These are phyloP conservation scores for Aaosphaeria arxii DNA, from an alignment of 2,329 filamentous ascomycete genomes.

Conservation along the genomic window DNA sequence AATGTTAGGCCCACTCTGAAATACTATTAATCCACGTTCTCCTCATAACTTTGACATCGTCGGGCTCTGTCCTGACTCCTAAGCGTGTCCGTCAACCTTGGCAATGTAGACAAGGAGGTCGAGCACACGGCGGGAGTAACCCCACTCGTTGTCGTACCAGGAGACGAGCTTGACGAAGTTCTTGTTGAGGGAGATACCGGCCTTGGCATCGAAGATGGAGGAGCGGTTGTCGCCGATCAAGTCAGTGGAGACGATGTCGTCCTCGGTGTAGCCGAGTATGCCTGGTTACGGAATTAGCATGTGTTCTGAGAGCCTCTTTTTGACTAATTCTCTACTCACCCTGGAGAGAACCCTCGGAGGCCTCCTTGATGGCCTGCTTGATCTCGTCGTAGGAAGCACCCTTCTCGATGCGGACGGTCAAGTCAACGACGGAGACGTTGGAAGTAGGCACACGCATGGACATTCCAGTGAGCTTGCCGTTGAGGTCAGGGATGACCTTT, in stretches of 20 bases:
- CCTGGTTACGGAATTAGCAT: conserved; percentile 50
- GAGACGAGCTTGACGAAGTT: conserved; percentile 98
- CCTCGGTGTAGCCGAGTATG: conserved; percentile 92
- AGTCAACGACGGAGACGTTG: conserved; percentile 98
- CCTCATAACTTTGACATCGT: conserved; percentile 30
- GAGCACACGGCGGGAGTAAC: conserved; percentile 81
- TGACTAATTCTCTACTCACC: conserved; percentile 52
- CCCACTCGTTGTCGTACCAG: conserved; percentile 99
- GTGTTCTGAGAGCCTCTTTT: too few species aligned
- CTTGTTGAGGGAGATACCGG: conserved; percentile 95
- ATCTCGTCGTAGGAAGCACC: conserved; percentile 83
- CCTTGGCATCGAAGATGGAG: conserved; percentile 99
- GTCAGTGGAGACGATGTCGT: conserved; percentile 92
- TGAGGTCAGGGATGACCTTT: conserved; percentile 97
- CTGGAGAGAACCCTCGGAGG: conserved; percentile 79
- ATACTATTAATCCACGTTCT: background rate
- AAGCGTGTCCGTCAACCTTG: conserved; percentile 43
- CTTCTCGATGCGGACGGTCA: conserved; percentile 95
- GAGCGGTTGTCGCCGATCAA: conserved; percentile 89
- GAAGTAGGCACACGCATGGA: conserved; percentile 97
- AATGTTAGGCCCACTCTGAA: background rate
- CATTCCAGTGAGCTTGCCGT: conserved; percentile 99
- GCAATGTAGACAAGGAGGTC: conserved; percentile 49
- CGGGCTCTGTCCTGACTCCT: conserved; percentile 39
- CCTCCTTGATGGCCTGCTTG: conserved; percentile 84